Percentiles rank a stretch among this genome's conserved stretches.
Evolutionary conservation across 2,329 filamentous ascomycete species (phyloP).

Genomic region (Stagonosporopsis rhizophila): DNA sequence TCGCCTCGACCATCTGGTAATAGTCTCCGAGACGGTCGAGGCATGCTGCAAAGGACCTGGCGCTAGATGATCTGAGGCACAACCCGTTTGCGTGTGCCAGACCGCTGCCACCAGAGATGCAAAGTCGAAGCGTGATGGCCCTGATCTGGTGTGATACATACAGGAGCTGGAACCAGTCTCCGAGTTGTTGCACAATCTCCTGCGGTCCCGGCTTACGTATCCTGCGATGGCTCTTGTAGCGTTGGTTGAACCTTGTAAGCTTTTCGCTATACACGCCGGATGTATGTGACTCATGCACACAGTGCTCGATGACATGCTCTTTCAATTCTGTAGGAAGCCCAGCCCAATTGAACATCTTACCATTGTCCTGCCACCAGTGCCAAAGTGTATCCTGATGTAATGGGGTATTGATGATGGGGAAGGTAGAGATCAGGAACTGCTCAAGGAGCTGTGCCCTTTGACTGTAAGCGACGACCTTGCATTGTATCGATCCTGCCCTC

Average conservation of each 20-base stretch:
- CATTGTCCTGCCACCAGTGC: conserved; percentile 36
- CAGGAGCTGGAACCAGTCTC: conserved; percentile 25
- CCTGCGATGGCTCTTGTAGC: background rate
- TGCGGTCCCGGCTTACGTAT: conserved; percentile 2
- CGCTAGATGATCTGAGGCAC: conserved; percentile 1
- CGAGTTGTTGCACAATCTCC: conserved; percentile 29
- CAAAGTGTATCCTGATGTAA: conserved; percentile 9
- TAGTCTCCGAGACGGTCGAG: conserved; percentile 24
- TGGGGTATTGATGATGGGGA: background rate
- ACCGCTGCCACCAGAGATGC: conserved; percentile 25
- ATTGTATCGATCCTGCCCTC: background rate
- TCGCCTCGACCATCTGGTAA: conserved; percentile 22
- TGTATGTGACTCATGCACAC: conserved; percentile 18
- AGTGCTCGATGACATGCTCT: conserved; percentile 30
- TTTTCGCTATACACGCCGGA: conserved; percentile 1
- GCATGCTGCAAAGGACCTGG: background rate
- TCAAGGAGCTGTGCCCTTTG: background rate
- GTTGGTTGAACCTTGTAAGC: background rate
- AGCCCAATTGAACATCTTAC: conserved; percentile 35
- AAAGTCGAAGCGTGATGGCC: conserved; percentile 29
- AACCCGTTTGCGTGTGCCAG: conserved; percentile 14
- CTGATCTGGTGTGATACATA: conserved; percentile 35
- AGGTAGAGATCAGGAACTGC: conserved; percentile 13
- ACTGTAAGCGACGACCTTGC: background rate
- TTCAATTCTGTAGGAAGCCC: conserved; percentile 38